Percentiles rank a stretch among this genome's conserved stretches.
Evolutionary conservation across 2,329 filamentous ascomycete genomes (phyloP).

Genomic region (Penicillium sp.): DNA sequence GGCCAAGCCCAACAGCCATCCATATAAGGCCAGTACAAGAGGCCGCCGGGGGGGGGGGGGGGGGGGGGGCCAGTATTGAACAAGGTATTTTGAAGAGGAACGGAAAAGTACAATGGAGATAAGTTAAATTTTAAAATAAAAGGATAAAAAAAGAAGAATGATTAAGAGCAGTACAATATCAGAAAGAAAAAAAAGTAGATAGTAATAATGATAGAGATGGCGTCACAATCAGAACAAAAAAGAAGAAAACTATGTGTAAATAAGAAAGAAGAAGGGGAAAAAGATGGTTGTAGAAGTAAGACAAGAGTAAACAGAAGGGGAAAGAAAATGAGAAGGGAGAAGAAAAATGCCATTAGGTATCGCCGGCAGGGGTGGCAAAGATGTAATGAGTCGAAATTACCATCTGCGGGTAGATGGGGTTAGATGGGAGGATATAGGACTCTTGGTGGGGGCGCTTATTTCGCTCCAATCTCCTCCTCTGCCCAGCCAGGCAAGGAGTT

Average conservation of each 20-base stretch:
- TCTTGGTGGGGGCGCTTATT: slow-evolving; percentile 44
- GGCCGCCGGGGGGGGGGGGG: too few relatives aligned
- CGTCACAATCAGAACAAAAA: slow-evolving; percentile 11
- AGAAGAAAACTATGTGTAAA: slow-evolving; percentile 11
- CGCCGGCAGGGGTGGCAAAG: slow-evolving; percentile 17
- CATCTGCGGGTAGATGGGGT: slow-evolving; percentile 13
- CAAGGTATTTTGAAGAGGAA: not conserved
- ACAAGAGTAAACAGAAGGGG: not conserved
- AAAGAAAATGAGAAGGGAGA: slow-evolving; percentile 8
- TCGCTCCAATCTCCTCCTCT: slow-evolving; percentile 66
- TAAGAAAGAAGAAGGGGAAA: slow-evolving; percentile 31
- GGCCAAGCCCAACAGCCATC: not conserved
- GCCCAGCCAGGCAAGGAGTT: slow-evolving; percentile 66
- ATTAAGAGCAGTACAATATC: slow-evolving; percentile 44
- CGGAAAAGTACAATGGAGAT: not conserved
- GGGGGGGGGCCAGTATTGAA: not conserved
- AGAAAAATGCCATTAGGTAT: slow-evolving; percentile 28
- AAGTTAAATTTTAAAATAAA: slow-evolving; percentile 32
- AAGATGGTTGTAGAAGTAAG: not conserved
- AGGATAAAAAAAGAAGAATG: slow-evolving; percentile 29
- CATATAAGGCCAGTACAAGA: not conserved
- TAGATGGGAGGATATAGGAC: not conserved
- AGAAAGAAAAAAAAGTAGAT: slow-evolving; percentile 27
- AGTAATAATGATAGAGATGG: slow-evolving; percentile 11
- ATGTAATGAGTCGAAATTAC: slow-evolving; percentile 26